These are phyloP conservation scores for Tetragonia tetragonoides DNA, from an alignment of 148 eudicot species.

Conservation along the genomic window DNA sequence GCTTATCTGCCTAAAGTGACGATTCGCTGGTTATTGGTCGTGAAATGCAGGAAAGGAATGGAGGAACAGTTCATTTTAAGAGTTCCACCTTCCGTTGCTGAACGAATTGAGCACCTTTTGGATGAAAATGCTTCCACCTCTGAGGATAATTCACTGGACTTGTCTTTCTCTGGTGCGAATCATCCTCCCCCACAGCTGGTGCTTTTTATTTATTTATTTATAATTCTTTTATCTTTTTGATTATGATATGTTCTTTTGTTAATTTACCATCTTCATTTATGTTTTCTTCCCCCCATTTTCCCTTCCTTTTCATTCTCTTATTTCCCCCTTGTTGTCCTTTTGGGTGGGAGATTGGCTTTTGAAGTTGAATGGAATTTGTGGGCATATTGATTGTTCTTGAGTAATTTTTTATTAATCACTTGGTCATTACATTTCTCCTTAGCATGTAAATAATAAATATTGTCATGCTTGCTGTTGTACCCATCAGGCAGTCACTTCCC, in stretches of 20 bases:
- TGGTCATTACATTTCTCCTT: neutral
- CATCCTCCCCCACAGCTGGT: neutral
- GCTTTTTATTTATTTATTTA: neutral
- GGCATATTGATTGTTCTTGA: neutral
- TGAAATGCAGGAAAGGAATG: slow-evolving; percentile 37
- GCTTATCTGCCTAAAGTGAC: neutral
- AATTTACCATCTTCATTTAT: neutral
- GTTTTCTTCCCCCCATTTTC: neutral
- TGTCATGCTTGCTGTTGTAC: neutral
- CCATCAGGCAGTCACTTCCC: no score
- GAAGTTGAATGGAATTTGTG: neutral
- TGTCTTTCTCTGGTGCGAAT: slow-evolving; percentile 65
- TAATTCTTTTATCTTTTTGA: neutral
- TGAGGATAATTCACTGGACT: slow-evolving; percentile 68
- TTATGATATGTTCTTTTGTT: neutral
- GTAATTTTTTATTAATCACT: neutral
- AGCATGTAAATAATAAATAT: neutral
- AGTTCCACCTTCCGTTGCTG: slow-evolving; percentile 90
- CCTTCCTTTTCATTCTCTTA: neutral
- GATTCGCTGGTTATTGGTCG: slow-evolving; percentile 5
- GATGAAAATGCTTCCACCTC: slow-evolving; percentile 54
- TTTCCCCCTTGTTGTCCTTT: neutral
- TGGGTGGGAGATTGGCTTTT: neutral
- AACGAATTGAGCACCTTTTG: slow-evolving; percentile 70
- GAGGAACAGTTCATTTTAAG: slow-evolving; percentile 91